Evolutionary conservation across 805 yeast species (phyloP).

Genomic region (Candida gorgasii): DNA sequence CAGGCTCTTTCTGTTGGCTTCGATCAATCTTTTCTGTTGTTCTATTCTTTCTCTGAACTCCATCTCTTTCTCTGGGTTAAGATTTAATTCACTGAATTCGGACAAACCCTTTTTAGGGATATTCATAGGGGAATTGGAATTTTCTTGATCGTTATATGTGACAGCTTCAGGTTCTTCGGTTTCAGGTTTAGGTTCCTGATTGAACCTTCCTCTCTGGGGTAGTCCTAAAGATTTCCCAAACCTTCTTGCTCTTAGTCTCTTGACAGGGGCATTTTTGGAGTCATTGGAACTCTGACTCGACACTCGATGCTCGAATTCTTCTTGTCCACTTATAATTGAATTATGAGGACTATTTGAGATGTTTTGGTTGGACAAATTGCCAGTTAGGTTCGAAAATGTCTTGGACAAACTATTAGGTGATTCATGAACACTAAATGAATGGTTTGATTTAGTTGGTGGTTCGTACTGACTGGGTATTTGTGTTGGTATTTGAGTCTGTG

Average conservation of each 20-base stretch:
- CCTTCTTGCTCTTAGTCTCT: conserved; percentile 37
- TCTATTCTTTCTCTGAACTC: conserved; percentile 28
- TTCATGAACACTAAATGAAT: conserved; percentile 15
- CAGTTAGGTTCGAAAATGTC: conserved; percentile 15
- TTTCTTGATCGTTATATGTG: conserved; percentile 2
- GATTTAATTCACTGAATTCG: neutral
- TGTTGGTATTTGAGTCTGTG: neutral
- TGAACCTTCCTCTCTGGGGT: conserved; percentile 38
- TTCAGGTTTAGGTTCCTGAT: neutral
- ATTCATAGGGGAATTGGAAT: neutral
- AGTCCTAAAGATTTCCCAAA: conserved; percentile 48
- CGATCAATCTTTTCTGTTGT: conserved; percentile 24
- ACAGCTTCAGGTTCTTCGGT: neutral
- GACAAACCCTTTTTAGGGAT: neutral
- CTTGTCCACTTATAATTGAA: conserved; percentile 3
- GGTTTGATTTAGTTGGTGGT: conserved; percentile 14
- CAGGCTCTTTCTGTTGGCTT: conserved; percentile 11
- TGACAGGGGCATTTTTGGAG: conserved; percentile 19
- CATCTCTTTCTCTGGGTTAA: conserved; percentile 20
- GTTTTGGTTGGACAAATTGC: conserved; percentile 11
- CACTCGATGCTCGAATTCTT: neutral
- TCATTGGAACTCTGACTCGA: conserved; percentile 8
- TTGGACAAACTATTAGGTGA: conserved; percentile 15
- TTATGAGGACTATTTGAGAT: conserved; percentile 8
- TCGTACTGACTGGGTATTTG: neutral